Evolutionary conservation across 441 rosid genomes (phyloP).

Genomic region (Populus hybrid): DNA sequence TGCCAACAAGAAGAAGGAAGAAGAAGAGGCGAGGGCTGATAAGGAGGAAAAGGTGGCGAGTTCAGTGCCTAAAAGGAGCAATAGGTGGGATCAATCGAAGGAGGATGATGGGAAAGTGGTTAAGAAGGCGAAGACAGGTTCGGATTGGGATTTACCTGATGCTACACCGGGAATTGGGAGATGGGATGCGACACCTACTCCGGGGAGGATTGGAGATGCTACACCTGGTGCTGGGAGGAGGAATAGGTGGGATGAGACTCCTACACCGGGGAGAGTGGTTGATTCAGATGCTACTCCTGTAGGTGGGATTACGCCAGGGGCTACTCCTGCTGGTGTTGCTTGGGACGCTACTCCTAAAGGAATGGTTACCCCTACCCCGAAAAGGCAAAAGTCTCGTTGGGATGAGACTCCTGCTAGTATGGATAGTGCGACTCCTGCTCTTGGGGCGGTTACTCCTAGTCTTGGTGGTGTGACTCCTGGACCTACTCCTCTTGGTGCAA

Average conservation of each 20-base stretch:
- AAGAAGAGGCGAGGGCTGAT: conserved; percentile 54
- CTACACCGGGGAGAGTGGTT: conserved; percentile 83
- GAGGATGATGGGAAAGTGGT: conserved; percentile 51
- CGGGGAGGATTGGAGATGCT: conserved; percentile 82
- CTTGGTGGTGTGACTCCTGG: conserved; percentile 95
- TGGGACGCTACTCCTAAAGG: conserved; percentile 98
- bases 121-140: conserved; percentile 60
- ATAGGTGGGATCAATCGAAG: conserved; percentile 87
- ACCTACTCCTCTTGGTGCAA: conserved; percentile 83
- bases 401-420: conserved; percentile 97
- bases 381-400: conserved; percentile 94
- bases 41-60: conserved; percentile 37
- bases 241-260: conserved; percentile 96
- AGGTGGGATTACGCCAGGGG: conserved; percentile 86
- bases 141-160: conserved; percentile 97
- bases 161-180: conserved; percentile 84
- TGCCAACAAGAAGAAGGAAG: conserved; percentile 79
- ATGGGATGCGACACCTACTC: conserved; percentile 96
- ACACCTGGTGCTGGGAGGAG: conserved; percentile 73
- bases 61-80: conserved; percentile 64
- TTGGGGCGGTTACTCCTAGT: conserved; percentile 85
- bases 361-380: conserved; percentile 82
- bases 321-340: conserved; percentile 86
- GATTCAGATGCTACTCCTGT: conserved; percentile 91
- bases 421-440: conserved; percentile 94